A percentile compares a stretch with the other conserved stretches of the same genome.
Evolutionary conservation across 1,284 basidiomycete genomes (phyloP).

Genomic region (Boletus calvinii): DNA sequence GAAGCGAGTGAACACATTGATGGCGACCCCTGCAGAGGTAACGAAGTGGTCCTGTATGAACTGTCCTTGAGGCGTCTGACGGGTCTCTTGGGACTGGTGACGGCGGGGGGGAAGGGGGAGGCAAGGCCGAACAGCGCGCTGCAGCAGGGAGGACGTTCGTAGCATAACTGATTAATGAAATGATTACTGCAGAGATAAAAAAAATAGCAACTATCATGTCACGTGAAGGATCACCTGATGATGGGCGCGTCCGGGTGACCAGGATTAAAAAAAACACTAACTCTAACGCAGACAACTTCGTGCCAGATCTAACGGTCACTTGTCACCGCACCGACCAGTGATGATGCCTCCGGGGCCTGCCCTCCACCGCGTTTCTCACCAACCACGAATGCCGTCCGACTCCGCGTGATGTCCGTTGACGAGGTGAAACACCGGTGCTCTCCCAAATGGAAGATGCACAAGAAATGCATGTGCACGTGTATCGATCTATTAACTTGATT

Average conservation of each 20-base stretch:
- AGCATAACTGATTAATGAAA: conserved; percentile 8
- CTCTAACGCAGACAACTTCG: too few species aligned
- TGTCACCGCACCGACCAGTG: neutral
- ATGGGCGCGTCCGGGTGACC: too few species aligned
- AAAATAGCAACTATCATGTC: neutral
- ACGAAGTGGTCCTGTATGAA: conserved; percentile 39
- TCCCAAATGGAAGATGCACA: neutral
- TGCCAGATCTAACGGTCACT: neutral
- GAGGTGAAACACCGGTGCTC: conserved; percentile 5
- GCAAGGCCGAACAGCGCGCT: conserved; percentile 1
- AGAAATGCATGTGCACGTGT: conserved; percentile 8
- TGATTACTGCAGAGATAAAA: neutral
- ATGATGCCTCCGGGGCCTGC: neutral
- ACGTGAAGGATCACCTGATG: conserved; percentile 4
- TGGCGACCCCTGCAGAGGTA: conserved; percentile 35
- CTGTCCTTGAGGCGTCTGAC: conserved; percentile 8
- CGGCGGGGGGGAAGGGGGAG: conserved; percentile 3
- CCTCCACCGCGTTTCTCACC: conserved; percentile 1
- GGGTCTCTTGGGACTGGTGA: conserved; percentile 18
- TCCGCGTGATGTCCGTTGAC: neutral
- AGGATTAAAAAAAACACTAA: too few species aligned
- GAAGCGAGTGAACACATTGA: conserved; percentile 42
- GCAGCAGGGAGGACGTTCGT: conserved; percentile 6
- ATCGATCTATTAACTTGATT: neutral
- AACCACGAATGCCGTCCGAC: neutral